Evolutionary conservation across 2,329 filamentous ascomycete genomes (phyloP).

Genomic region (Paraphaeosphaeria minitans): DNA sequence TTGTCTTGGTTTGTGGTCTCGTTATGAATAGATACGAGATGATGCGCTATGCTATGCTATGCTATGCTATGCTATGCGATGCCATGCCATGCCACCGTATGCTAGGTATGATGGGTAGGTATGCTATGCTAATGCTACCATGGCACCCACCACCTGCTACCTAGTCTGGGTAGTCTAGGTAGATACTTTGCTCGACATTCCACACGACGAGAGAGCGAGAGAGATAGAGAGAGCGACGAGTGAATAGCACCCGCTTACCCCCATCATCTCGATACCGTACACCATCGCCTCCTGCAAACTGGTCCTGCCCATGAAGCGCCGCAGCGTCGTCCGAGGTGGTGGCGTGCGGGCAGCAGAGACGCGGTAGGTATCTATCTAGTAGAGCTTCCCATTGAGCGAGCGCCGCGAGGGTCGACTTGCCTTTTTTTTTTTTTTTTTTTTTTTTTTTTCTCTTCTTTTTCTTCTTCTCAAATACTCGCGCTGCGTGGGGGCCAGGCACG

Average conservation of each 20-base stretch:
- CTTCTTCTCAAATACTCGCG: constrained; percentile 43
- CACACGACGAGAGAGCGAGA: not conserved
- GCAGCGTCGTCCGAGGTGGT: not conserved
- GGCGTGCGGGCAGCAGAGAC: constrained; percentile 2
- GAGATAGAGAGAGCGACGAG: no score
- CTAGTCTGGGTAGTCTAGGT: not conserved
- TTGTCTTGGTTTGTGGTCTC: no score
- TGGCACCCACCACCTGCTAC: not conserved
- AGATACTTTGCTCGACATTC: constrained; percentile 3
- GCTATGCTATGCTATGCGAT: not conserved
- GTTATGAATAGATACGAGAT: no score
- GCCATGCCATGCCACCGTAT: no score
- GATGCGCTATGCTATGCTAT: not conserved
- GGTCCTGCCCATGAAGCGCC: not conserved
- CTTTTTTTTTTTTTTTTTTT: no score
- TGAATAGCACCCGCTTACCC: no score
- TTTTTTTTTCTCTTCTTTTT: no score
- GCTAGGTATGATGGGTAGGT: no score
- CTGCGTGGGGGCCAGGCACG: not conserved
- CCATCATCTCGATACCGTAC: no score
- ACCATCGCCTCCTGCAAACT: no score
- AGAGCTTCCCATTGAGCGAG: constrained; percentile 16
- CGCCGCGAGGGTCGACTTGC: not conserved
- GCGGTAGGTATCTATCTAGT: no score
- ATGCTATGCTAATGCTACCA: no score